Percentiles rank a stretch among this genome's conserved stretches.
phyloP scores from a whole-genome alignment of 805 yeast genomes.

The Saturnispora sekii region DNA sequence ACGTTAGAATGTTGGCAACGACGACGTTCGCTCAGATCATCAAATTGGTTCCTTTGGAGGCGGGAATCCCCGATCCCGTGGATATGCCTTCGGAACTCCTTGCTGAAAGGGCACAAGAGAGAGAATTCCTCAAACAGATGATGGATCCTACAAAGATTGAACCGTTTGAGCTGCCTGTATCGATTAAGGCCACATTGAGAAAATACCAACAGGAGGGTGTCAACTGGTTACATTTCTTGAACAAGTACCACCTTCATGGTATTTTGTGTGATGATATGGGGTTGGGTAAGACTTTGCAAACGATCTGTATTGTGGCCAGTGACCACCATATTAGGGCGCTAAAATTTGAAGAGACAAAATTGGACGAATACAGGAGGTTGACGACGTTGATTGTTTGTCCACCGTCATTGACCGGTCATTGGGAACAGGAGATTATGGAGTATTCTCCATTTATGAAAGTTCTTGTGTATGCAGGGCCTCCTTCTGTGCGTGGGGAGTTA shows the following conservation, averaged over 20 bases:
- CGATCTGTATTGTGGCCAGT: conserved; percentile 93
- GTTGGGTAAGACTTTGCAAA: conserved; percentile 91
- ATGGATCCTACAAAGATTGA: conserved; percentile 91
- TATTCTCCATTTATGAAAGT: conserved; percentile 83
- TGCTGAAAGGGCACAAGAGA: conserved; percentile 84
- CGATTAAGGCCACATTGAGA: conserved; percentile 85
- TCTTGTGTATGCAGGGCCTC: conserved; percentile 89
- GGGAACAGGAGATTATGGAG: conserved; percentile 91
- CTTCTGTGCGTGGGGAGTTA: conserved; percentile 53
- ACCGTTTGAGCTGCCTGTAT: conserved; percentile 80
- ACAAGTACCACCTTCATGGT: conserved; percentile 92
- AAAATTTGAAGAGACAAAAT: conserved; percentile 49
- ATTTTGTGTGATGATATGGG: conserved; percentile 99
- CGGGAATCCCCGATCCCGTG: conserved; percentile 92
- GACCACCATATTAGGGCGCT: conserved; percentile 83
- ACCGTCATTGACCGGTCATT: conserved; percentile 95
- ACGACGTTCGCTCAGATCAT: conserved; percentile 95
- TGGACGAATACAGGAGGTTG: conserved; percentile 58
- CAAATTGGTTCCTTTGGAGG: conserved; percentile 91
- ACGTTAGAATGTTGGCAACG: conserved; percentile 83
- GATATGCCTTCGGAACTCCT: conserved; percentile 79
- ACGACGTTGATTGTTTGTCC: conserved; percentile 92
- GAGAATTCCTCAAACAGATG: conserved; percentile 94
- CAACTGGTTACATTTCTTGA: conserved; percentile 93
- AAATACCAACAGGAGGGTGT: conserved; percentile 98